Evolutionary conservation across 2,329 filamentous ascomycete species (phyloP), one percentile per base, ranked within the genome.

Genomic region (Cytospora piceae): DNA sequence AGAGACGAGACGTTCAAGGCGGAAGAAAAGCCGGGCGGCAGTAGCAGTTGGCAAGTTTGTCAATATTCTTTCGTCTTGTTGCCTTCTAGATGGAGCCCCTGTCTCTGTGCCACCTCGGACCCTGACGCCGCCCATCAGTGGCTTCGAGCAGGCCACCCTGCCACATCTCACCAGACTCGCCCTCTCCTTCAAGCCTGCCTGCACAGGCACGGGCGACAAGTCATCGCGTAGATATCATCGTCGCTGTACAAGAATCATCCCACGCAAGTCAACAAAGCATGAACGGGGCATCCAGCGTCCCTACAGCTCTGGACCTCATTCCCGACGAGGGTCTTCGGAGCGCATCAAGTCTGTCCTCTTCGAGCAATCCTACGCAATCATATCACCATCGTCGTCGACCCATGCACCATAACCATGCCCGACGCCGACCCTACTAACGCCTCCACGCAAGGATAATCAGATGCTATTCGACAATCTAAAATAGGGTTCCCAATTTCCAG

Each of bases 381-480:
- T 59, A 66, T 63, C 63, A 67, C 66, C 66, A 51, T 34, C 58
- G n/a, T 24, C 37, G 59, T 65, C 63, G 32, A 59, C 63, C 66
- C 57, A 22, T 65, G 56, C 63, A 65, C 66, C 66, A 39, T 46
- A 65, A 61, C 66, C 66, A 31, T 49, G 63, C 66, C 70, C 69
- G 59, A 71, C 52, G 63, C 69, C 72, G 60, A 42, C 69, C 71
- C 69, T 67, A 70, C 71, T 67, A 69, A 70, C 71, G 72, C 72
- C 71, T 67, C 72, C 76, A 72, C 69, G 70, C 72, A 70, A 69
- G 70, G 71, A 74, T 74, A 77, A 74, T 76, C 73, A 76, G 71
- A 76, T 80, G 75, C 78, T 77, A 79, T 79, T 79, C 72, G 75
- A 74, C 78, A 78, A 75, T 79, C 76, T 80, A 67, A 79, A 73